Evolutionary conservation across 306 rosid species (phyloP).

Genomic region (Albizia julibrissin): DNA sequence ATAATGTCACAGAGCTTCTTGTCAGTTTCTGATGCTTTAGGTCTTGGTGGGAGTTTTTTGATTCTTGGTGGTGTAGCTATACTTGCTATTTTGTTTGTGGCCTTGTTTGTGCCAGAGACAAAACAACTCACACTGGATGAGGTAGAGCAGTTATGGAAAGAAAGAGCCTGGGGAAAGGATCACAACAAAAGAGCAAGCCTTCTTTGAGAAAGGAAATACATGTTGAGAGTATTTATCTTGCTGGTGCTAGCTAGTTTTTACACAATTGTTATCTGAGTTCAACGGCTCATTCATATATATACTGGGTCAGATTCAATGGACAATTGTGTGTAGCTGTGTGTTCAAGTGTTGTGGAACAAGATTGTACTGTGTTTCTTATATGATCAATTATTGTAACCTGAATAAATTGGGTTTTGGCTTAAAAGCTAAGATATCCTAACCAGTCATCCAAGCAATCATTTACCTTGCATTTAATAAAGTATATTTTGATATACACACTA

Average conservation of each 20-base stretch:
- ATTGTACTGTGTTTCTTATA: neutral
- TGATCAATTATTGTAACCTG: neutral
- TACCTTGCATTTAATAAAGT: neutral
- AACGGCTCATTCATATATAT: neutral
- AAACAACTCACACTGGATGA: slow-evolving; percentile 83
- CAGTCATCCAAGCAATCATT: neutral
- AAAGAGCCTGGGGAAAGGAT: slow-evolving; percentile 63
- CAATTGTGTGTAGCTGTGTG: neutral
- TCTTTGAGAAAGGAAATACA: slow-evolving; percentile 37
- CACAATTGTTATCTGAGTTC: neutral
- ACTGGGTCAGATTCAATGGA: neutral
- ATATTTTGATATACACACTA: too few relatives aligned
- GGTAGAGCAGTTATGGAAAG: slow-evolving; percentile 80
- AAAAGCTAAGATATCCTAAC: neutral
- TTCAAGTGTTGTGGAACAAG: neutral
- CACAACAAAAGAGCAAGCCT: slow-evolving; percentile 46
- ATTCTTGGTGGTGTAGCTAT: slow-evolving; percentile 61
- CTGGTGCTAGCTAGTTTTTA: too few relatives aligned
- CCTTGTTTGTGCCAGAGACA: slow-evolving; percentile 66
- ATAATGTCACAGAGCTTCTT: slow-evolving; percentile 73
- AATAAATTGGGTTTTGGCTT: neutral
- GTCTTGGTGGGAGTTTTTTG: slow-evolving; percentile 68
- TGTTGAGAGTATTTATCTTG: neutral
- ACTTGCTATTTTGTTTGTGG: slow-evolving; percentile 61
- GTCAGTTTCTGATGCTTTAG: slow-evolving; percentile 55